Evolutionary conservation across 768 basidiomycete species (phyloP).

Genomic region (Crucibulum laeve): DNA sequence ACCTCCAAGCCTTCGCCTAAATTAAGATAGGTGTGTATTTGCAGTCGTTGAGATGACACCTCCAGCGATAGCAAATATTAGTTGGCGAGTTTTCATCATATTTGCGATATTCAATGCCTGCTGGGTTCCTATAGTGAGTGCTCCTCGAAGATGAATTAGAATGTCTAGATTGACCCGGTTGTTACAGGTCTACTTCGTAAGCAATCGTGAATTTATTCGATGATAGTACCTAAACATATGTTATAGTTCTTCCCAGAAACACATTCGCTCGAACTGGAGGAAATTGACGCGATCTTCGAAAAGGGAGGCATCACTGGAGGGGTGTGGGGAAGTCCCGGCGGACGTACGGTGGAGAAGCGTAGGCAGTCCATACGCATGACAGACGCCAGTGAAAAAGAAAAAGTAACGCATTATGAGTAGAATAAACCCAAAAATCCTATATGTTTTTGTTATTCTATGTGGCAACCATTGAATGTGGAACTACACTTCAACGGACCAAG

Average conservation of each 20-base stretch:
- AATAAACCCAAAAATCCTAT: no score
- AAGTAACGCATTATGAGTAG: background rate
- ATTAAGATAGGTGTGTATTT: slow-evolving; percentile 26
- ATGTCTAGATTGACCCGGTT: no score
- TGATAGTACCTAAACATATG: background rate
- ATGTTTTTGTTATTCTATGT: no score
- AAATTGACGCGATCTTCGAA: slow-evolving; percentile 34
- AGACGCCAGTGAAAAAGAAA: background rate
- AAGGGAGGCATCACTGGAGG: slow-evolving; percentile 38
- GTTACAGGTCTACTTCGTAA: background rate
- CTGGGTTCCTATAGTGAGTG: slow-evolving; percentile 34
- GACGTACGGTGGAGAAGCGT: slow-evolving; percentile 22
- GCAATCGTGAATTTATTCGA: background rate
- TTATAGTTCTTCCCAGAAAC: slow-evolving; percentile 28
- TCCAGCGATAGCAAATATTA: slow-evolving; percentile 36
- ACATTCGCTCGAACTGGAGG: slow-evolving; percentile 32
- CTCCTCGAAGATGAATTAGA: no score
- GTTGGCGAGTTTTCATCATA: slow-evolving; percentile 39
- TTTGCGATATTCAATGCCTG: slow-evolving; percentile 41
- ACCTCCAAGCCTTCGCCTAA: background rate
- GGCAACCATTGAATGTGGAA: no score
- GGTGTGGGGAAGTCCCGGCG: slow-evolving; percentile 30
- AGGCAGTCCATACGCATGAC: background rate
- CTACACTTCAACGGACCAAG: no score
- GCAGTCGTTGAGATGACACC: slow-evolving; percentile 39